These are phyloP conservation scores for Lentinula aciculospora DNA, from an alignment of 768 basidiomycete genomes.

Conservation along the genomic window DNA sequence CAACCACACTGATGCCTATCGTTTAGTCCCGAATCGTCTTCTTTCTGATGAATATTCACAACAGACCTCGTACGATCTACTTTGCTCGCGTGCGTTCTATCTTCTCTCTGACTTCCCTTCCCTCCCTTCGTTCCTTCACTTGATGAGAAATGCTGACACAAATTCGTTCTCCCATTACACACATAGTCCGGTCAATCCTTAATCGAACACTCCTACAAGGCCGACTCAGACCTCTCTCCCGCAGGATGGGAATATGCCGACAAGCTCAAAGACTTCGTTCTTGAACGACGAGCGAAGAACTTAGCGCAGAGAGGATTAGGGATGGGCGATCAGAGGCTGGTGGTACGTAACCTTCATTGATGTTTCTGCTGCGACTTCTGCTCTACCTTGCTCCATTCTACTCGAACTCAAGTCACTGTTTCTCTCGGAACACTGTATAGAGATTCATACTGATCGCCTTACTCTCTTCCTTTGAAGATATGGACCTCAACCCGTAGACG, in stretches of 20 bases:
- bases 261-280: conserved; percentile 82
- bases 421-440: no score
- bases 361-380: no score
- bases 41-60: conserved; percentile 99
- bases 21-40: conserved; percentile 88
- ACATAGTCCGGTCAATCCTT: conserved; percentile 97
- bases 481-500: conserved; percentile 96
- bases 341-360: no score
- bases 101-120: not conserved
- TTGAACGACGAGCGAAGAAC: conserved; percentile 73
- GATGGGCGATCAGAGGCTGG: conserved; percentile 53
- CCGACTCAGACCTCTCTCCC: conserved; percentile 93
- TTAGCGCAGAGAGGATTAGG: conserved; percentile 67
- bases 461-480: conserved; percentile 48
- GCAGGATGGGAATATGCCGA: conserved; percentile 96
- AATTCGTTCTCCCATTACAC: no score
- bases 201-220: conserved; percentile 98
- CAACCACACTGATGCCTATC: conserved; percentile 1
- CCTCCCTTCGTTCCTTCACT: no score
- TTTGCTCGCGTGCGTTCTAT: conserved; percentile 76
- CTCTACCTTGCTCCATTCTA: no score
- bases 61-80: conserved; percentile 87
- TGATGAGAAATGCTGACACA: no score
- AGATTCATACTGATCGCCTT: no score
- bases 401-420: no score